Conservation (phyloP, 2,329 filamentous ascomycete genomes). For the Endothia cerciana region DNA sequence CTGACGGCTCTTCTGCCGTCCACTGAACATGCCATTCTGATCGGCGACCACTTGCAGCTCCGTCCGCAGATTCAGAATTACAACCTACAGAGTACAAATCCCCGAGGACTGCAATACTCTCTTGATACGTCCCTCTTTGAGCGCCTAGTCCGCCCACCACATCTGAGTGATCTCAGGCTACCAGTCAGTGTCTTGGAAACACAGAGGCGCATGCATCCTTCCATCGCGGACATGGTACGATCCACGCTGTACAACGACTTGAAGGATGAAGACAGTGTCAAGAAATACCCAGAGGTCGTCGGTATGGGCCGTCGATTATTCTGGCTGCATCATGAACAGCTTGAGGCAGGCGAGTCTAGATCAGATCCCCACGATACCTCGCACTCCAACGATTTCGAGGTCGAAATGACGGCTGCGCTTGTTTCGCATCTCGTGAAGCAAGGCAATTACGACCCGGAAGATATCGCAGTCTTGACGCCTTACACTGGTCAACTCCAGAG, state of each 20-base stretch:
- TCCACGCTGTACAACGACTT: conserved; percentile 61
- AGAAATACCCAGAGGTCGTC: conserved; percentile 49
- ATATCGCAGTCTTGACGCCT: conserved; percentile 74
- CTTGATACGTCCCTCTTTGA: conserved; percentile 67
- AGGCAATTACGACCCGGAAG: conserved; percentile 58
- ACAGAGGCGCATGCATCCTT: conserved; percentile 69
- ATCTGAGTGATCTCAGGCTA: conserved; percentile 11
- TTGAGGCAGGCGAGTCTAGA: conserved; percentile 44
- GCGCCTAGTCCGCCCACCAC: conserved; percentile 45
- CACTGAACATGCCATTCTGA: conserved; percentile 64
- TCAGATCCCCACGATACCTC: conserved; percentile 47
- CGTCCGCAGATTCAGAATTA: conserved; percentile 62
- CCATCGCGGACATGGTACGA: conserved; percentile 62
- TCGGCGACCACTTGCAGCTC: conserved; percentile 67
- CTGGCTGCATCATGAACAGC: conserved; percentile 63
- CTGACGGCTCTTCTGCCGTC: conserved; percentile 62
- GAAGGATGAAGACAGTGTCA: conserved; percentile 49
- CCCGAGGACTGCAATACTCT: conserved; percentile 51
- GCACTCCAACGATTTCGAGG: conserved; percentile 61
- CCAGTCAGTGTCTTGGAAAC: conserved; percentile 30
- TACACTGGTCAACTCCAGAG: conserved; percentile 62
- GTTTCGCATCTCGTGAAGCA: conserved; percentile 69
- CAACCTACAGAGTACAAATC: conserved; percentile 55
- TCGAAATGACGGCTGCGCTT: conserved; percentile 64
- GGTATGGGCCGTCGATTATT: conserved; percentile 60